Conservation (phyloP, 2,329 filamentous ascomycete species). For the Epichloe festucae region DNA sequence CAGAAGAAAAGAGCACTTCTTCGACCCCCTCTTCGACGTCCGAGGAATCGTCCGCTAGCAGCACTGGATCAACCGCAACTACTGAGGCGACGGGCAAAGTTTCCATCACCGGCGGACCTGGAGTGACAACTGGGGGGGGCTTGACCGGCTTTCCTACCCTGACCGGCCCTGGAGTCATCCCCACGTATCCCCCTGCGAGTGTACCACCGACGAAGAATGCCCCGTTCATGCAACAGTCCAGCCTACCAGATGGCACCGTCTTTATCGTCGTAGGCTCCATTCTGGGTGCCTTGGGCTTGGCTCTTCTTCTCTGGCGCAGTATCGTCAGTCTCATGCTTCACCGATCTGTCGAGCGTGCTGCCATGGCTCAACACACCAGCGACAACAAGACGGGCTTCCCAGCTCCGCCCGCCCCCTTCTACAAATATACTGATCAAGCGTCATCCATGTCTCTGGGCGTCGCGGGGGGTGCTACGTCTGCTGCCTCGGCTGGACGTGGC, state of each 20-base stretch:
- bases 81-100: slow-evolving; percentile 6
- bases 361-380: slow-evolving; percentile 56
- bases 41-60: slow-evolving; percentile 12
- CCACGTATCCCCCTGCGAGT: slow-evolving; percentile 55
- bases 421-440: slow-evolving; percentile 49
- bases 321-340: slow-evolving; percentile 85
- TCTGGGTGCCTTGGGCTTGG: slow-evolving; percentile 67
- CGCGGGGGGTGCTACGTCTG: slow-evolving; percentile 14
- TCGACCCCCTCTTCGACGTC: neutral
- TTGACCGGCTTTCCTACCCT: slow-evolving; percentile 28
- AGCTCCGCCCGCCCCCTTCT: slow-evolving; percentile 44
- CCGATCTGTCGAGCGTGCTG: slow-evolving; percentile 76
- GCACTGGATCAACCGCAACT: slow-evolving; percentile 1
- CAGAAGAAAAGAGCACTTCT: slow-evolving; percentile 6
- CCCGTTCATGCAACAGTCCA: slow-evolving; percentile 83
- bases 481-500: slow-evolving; percentile 32
- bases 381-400: slow-evolving; percentile 58
- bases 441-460: slow-evolving; percentile 37
- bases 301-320: slow-evolving; percentile 77
- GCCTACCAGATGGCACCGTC: slow-evolving; percentile 78
- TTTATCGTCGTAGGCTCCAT: slow-evolving; percentile 91
- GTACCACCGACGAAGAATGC: slow-evolving; percentile 76
- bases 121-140: slow-evolving; percentile 11
- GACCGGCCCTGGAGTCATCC: slow-evolving; percentile 25
- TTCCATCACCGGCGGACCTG: slow-evolving; percentile 10